A percentile compares a stretch with the other conserved stretches of the same genome.
phyloP scores from a whole-genome alignment of 2,329 filamentous ascomycete species.

The Xylogone sp. region DNA sequence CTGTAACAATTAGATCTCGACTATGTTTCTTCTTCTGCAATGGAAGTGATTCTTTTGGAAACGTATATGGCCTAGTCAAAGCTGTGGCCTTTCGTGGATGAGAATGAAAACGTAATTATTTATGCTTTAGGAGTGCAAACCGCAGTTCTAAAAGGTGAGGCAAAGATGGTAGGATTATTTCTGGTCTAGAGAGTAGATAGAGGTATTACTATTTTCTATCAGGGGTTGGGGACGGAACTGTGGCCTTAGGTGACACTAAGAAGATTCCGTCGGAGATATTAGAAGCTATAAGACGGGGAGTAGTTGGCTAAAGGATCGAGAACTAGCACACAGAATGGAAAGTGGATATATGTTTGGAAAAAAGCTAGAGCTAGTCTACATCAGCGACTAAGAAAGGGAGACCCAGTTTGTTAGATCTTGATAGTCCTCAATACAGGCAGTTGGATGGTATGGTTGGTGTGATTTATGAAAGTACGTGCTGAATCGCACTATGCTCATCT shows the following conservation, averaged over 20 bases:
- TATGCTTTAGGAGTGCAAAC: constrained; percentile 43
- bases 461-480: too few species aligned
- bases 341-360: constrained; percentile 37
- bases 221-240: constrained; percentile 34
- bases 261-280: constrained; percentile 35
- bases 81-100: constrained; percentile 31
- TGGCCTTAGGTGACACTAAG: constrained; percentile 42
- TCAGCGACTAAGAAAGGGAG: constrained; percentile 39
- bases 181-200: constrained; percentile 25
- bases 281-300: constrained; percentile 14
- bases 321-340: constrained; percentile 30
- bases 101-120: constrained; percentile 24
- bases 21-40: not conserved
- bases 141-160: constrained; percentile 38
- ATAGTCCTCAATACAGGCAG: too few species aligned
- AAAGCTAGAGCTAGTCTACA: constrained; percentile 38
- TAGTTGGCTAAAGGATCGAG: constrained; percentile 27
- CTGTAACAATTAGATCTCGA: not conserved
- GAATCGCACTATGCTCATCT: too few species aligned
- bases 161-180: constrained; percentile 23
- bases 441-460: too few species aligned
- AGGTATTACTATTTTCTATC: constrained; percentile 43
- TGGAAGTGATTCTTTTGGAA: not conserved
- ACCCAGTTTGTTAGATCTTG: too few species aligned
- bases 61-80: too few species aligned